Evolutionary conservation across 2,329 filamentous ascomycete species (phyloP).

Genomic region (Sporothrix protearum): DNA sequence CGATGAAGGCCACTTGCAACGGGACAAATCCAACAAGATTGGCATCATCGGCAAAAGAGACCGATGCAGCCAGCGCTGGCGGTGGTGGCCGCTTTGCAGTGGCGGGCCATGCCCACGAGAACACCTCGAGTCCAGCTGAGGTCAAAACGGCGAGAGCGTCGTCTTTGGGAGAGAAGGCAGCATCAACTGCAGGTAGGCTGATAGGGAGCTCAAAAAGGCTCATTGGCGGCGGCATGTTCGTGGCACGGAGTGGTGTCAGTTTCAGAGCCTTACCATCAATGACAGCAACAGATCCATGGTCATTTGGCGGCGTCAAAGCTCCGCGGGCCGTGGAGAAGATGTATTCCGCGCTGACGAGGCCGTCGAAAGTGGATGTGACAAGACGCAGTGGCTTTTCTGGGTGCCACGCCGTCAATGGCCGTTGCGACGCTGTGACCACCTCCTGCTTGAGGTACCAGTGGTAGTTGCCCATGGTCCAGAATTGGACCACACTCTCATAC

Average conservation of each 20-base stretch:
- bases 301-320: constrained; percentile 65
- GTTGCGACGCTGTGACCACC: constrained; percentile 46
- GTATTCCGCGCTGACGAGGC: constrained; percentile 61
- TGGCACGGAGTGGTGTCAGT: constrained; percentile 76
- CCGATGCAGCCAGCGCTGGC: constrained; percentile 39
- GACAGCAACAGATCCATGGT: constrained; percentile 75
- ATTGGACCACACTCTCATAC: constrained; percentile 69
- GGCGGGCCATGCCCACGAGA: constrained; percentile 65
- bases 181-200: constrained; percentile 64
- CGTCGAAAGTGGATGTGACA: constrained; percentile 48
- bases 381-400: constrained; percentile 75
- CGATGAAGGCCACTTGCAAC: constrained; percentile 31
- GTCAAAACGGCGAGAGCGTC: constrained; percentile 70
- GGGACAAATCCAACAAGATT: constrained; percentile 39
- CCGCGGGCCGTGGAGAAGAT: constrained; percentile 66
- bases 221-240: constrained; percentile 92
- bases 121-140: constrained; percentile 62
- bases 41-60: background rate
- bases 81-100: constrained; percentile 50
- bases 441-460: constrained; percentile 98
- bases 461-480: constrained; percentile 98
- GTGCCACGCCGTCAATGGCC: constrained; percentile 65
- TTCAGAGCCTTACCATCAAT: constrained; percentile 79
- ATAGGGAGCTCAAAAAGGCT: constrained; percentile 69
- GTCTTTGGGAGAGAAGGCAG: constrained; percentile 66